These are phyloP conservation scores for Oryza glumipatula DNA, from an alignment of 176 grass and related monocot species.

Conservation along the genomic window DNA sequence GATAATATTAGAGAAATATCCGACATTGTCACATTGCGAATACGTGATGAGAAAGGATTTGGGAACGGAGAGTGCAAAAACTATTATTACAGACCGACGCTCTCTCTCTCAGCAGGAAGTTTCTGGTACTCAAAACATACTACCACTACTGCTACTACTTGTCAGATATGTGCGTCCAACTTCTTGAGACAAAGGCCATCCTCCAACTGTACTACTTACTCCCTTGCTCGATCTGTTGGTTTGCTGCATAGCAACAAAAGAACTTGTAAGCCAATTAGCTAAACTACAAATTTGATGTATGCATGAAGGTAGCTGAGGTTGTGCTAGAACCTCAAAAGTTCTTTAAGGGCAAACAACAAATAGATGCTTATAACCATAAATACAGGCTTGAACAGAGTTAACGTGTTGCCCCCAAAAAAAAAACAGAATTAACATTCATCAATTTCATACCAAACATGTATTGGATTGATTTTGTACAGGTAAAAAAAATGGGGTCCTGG, in stretches of 20 bases:
- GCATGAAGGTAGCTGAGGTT: not conserved
- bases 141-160: not conserved
- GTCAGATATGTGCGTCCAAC: not conserved
- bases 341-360: not conserved
- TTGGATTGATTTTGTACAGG: not conserved
- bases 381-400: not conserved
- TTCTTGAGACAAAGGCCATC: not conserved
- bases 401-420: not conserved
- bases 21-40: not conserved
- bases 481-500: not conserved
- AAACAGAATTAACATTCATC: not conserved
- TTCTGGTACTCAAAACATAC: not conserved
- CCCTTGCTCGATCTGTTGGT: conserved; percentile 1
- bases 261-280: not conserved
- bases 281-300: not conserved
- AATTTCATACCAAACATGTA: not conserved
- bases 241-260: conserved; percentile 8
- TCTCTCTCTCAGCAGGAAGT: conserved; percentile 1
- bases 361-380: too few species aligned
- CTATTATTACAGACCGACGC: not conserved
- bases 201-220: not conserved
- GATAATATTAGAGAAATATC: not conserved
- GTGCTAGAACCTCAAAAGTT: not conserved
- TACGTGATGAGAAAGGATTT: not conserved
- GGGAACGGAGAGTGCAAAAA: not conserved